Evolutionary conservation across 2,329 filamentous ascomycete species (phyloP).

Genomic region (Volutella citrinella): DNA sequence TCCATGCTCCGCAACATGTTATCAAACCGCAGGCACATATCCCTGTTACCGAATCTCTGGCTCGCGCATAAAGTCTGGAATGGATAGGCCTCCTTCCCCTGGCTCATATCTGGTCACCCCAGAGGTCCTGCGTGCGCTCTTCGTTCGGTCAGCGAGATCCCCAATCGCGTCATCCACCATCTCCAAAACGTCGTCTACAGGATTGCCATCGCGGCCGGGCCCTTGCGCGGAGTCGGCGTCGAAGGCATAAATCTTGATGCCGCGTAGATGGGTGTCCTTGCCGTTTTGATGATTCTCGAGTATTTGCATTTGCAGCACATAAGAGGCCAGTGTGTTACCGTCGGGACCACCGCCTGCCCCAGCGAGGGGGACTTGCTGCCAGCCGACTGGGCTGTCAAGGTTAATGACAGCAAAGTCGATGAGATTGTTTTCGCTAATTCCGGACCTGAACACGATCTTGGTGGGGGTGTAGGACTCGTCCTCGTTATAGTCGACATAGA

Average conservation of each 20-base stretch:
- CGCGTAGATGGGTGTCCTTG: conserved; percentile 96
- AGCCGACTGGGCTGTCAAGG: conserved; percentile 77
- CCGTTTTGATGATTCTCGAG: conserved; percentile 98
- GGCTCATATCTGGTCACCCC: conserved; percentile 29
- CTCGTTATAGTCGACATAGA: conserved; percentile 85
- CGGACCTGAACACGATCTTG: conserved; percentile 83
- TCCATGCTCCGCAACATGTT: too few species aligned
- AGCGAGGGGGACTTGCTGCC: conserved; percentile 75
- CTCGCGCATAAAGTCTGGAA: conserved; percentile 43
- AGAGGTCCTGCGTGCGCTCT: conserved; percentile 26
- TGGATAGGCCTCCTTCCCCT: conserved; percentile 32
- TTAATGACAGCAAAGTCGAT: conserved; percentile 82
- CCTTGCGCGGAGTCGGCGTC: conserved; percentile 46
- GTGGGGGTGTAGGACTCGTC: conserved; percentile 98
- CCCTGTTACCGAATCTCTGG: conserved; percentile 41
- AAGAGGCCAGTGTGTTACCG: conserved; percentile 77
- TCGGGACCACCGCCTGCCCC: conserved; percentile 57
- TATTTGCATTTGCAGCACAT: conserved; percentile 85
- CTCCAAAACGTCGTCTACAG: conserved; percentile 26
- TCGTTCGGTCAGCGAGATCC: conserved; percentile 14
- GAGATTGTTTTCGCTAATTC: conserved; percentile 87
- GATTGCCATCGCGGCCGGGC: conserved; percentile 35
- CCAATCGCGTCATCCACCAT: conserved; percentile 19
- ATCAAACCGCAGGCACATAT: too few species aligned
- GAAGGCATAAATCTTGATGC: conserved; percentile 78